These are phyloP conservation scores for Blastobotrys serpentis DNA, from an alignment of 1,139 yeast genomes.

Conservation along the genomic window DNA sequence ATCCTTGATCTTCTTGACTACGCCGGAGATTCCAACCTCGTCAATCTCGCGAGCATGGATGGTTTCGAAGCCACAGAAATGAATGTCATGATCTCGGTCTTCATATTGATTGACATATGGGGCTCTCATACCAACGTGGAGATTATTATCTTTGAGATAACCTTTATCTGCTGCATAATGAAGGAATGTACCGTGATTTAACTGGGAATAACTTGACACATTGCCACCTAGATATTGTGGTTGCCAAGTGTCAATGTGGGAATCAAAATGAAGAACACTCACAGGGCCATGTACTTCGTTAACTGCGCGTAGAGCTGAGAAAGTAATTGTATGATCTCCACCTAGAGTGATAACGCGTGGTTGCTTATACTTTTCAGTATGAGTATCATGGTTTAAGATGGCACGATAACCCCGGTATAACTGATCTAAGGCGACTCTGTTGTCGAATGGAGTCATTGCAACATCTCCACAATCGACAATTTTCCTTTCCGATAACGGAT, in stretches of 20 bases:
- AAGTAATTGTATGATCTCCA: conserved; percentile 73
- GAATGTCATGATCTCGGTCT: conserved; percentile 60
- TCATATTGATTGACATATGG: conserved; percentile 36
- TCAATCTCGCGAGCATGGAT: conserved; percentile 70
- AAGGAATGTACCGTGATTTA: conserved; percentile 76
- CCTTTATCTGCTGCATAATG: conserved; percentile 63
- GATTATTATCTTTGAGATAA: conserved; percentile 48
- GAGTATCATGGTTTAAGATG: conserved; percentile 10
- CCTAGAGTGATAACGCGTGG: conserved; percentile 68
- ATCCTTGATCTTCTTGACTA: conserved; percentile 53
- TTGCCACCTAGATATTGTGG: conserved; percentile 66
- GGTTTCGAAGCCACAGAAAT: conserved; percentile 57
- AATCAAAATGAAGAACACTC: conserved; percentile 71
- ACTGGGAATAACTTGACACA: conserved; percentile 40
- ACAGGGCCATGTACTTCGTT: conserved; percentile 62
- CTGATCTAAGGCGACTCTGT: conserved; percentile 63
- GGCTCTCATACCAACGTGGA: conserved; percentile 71
- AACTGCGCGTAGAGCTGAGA: conserved; percentile 66
- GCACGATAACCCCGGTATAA: conserved; percentile 62
- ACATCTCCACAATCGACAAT: conserved; percentile 77
- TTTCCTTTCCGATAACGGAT: conserved; percentile 59
- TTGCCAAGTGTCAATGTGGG: conserved; percentile 75
- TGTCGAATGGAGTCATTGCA: conserved; percentile 78
- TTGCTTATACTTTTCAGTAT: neutral
- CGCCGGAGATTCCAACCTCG: conserved; percentile 45